These are phyloP conservation scores for Aspergillus aculeatus DNA, from an alignment of 2,329 filamentous ascomycete genomes.

Conservation along the genomic window DNA sequence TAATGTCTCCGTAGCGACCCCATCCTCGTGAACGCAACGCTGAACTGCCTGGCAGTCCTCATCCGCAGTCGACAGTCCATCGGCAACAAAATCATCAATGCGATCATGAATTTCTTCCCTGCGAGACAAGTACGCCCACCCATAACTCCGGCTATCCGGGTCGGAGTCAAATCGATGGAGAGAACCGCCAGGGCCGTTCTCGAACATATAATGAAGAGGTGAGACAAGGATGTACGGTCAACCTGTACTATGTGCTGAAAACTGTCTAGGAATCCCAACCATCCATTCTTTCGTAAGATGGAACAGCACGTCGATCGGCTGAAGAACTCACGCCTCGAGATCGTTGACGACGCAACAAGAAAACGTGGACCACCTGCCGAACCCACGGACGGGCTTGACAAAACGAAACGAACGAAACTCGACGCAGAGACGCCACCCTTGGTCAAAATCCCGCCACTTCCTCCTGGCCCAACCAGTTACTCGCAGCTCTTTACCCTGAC, in stretches of 20 bases:
- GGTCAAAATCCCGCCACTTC: constrained; percentile 66
- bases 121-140: constrained; percentile 74
- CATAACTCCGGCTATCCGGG: constrained; percentile 73
- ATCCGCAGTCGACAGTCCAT: constrained; percentile 78
- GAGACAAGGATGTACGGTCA: constrained; percentile 26
- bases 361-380: constrained; percentile 74
- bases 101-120: constrained; percentile 88
- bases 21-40: constrained; percentile 81
- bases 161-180: constrained; percentile 90
- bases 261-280: constrained; percentile 68
- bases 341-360: constrained; percentile 71
- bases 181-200: constrained; percentile 84
- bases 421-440: constrained; percentile 51
- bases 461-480: constrained; percentile 72
- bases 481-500: constrained; percentile 87
- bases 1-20: constrained; percentile 63
- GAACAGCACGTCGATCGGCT: constrained; percentile 84
- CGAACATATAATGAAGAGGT: constrained; percentile 78
- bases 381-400: constrained; percentile 69
- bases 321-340: constrained; percentile 72
- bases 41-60: constrained; percentile 82
- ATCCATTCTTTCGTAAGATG: constrained; percentile 72
- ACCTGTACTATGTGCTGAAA: constrained; percentile 20
- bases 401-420: constrained; percentile 76
- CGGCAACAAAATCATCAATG: constrained; percentile 79